phyloP scores from a whole-genome alignment of 257 asterid genomes.

The Eucommia ulmoides region DNA sequence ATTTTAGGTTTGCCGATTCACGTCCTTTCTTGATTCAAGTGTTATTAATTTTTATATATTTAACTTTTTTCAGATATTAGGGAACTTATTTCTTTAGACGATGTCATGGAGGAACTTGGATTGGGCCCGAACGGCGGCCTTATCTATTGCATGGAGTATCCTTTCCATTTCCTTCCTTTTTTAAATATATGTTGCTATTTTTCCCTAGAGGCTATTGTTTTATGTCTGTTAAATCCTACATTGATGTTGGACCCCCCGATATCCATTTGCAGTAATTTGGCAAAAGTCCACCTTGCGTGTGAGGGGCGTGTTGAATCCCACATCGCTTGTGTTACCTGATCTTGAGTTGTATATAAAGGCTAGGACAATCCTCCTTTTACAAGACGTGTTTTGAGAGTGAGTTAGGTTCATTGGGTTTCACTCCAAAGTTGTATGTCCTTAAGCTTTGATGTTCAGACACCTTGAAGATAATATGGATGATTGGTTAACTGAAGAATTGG shows the following conservation, averaged over 20 bases:
- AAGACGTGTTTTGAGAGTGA: too few species aligned
- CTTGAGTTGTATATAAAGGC: too few species aligned
- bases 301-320: too few species aligned
- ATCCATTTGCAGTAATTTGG: too few species aligned
- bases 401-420: too few species aligned
- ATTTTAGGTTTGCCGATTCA: neutral
- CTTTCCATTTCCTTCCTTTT: constrained; percentile 14
- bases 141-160: constrained; percentile 99
- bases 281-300: too few species aligned
- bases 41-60: too few species aligned
- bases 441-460: constrained; percentile 39
- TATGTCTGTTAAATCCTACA: too few species aligned
- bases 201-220: neutral
- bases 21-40: constrained; percentile 7
- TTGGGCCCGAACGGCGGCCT: constrained; percentile 97
- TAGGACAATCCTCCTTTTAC: too few species aligned
- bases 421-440: constrained; percentile 28
- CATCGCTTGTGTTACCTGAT: too few species aligned
- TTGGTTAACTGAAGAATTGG: constrained; percentile 92
- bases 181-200: too few species aligned
- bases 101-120: constrained; percentile 91
- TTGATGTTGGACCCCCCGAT: too few species aligned
- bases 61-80: constrained; percentile 51
- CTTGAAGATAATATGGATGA: constrained; percentile 91
- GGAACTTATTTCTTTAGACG: constrained; percentile 79